phyloP scores from a whole-genome alignment of 176 grass and related monocot genomes.

The Cenchrus americanus region DNA sequence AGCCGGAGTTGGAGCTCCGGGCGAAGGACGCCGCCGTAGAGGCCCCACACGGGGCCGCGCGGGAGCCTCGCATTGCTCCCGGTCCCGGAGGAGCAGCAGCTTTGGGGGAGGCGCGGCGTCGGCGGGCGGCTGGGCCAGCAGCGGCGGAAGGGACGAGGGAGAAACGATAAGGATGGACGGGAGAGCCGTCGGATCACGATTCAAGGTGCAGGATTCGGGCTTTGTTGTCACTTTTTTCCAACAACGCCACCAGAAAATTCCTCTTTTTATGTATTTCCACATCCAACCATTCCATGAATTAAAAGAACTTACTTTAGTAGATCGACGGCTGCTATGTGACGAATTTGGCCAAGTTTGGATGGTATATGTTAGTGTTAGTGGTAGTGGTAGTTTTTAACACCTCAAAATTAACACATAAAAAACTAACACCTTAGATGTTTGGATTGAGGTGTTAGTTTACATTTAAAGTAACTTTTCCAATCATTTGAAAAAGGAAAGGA shows the following conservation, averaged over 20 bases:
- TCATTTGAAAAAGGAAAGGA: too few species aligned
- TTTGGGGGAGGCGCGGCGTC: background rate
- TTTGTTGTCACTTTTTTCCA: background rate
- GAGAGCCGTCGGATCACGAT: background rate
- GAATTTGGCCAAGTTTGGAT: too few species aligned
- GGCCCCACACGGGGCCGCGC: background rate
- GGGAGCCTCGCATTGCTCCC: background rate
- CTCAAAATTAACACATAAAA: too few species aligned
- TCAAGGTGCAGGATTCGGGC: background rate
- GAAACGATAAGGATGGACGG: background rate
- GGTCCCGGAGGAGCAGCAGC: background rate
- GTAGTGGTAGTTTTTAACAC: too few species aligned
- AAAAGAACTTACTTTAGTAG: too few species aligned
- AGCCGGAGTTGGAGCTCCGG: background rate
- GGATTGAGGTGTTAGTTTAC: too few species aligned
- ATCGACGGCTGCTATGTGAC: too few species aligned
- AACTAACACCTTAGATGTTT: too few species aligned
- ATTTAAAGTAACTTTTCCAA: too few species aligned
- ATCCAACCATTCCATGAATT: too few species aligned
- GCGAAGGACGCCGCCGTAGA: background rate
- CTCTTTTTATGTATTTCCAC: too few species aligned
- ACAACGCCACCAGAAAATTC: background rate
- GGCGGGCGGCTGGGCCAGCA: constrained; percentile 10
- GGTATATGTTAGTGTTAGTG: too few species aligned
- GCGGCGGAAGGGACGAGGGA: background rate